Base-by-base conservation (phyloP, 2,329 filamentous ascomycete species). In the Westerdykella aurantiaca region DNA sequence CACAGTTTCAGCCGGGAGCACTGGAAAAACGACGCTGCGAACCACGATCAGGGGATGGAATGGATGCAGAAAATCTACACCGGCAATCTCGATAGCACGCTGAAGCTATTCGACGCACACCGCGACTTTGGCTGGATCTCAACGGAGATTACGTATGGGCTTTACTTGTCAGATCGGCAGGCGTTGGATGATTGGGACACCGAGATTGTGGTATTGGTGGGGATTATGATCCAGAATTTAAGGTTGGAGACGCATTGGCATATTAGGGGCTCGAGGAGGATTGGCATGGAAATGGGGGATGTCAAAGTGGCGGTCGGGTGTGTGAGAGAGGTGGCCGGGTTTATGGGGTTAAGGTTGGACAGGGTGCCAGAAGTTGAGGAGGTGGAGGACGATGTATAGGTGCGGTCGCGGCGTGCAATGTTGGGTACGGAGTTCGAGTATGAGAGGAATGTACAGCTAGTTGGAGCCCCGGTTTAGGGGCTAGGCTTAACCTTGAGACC, bases 21-120 rank as follows among this genome's bases (percentile, higher is more conserved):
- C 11, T 82, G 80, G 79, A 68, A 76, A 49, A 73, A 73, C 17
- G 77, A 80, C 45, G 61, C 69, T 1, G 72, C 69, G 4, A 82
- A 80, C 51, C 67, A 69, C 16, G 64, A 70, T 14, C 69, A 76
- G 2, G 80, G 72, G 5, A 64, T 69, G 31, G 69, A 62, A 4
- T 82, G 79, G 79, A 68, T 81, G 46, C 64, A 69, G 37, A 73
- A 75, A 47, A 70, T 82, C n/a, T 81, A 81, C 56, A 66, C 70
- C 37, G 67, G 70, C 22, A 75, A 80, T 50, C 64, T 58, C 12
- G 56, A 50, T 6, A 39, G 41, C 14, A 52, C 49, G 31, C 37
- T 53, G 9, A 39, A 42, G 4, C 34, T 55, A 14, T 55, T 55
- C 25, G 42, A 50, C 10, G 49, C 52, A 14, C 52, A 55, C 22